A percentile compares a stretch with the other conserved stretches of the same genome.
These are phyloP conservation scores for Globisporangium alternatum DNA, from an alignment of 352 stramenopile genomes.

Conservation along the genomic window DNA sequence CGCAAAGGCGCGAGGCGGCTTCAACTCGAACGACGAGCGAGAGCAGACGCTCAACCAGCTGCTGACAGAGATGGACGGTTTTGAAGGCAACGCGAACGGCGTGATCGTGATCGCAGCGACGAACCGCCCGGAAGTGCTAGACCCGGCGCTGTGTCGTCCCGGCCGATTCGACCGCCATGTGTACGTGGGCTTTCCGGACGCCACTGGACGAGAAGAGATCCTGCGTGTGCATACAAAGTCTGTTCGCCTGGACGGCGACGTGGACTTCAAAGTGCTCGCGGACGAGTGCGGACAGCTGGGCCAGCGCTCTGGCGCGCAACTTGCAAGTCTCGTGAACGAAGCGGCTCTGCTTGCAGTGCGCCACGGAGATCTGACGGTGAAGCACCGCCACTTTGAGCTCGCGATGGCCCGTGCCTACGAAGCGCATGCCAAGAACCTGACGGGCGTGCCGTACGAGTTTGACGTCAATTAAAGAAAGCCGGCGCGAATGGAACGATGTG, in stretches of 20 bases:
- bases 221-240: constrained; percentile 63
- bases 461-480: constrained; percentile 32
- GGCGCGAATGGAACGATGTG: background rate
- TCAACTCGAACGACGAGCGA: constrained; percentile 93
- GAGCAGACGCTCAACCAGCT: constrained; percentile 96
- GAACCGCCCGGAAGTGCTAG: constrained; percentile 95
- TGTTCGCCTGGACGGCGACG: constrained; percentile 51
- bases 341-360: constrained; percentile 75
- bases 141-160: constrained; percentile 93
- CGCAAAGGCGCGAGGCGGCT: constrained; percentile 75
- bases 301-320: constrained; percentile 65
- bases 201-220: constrained; percentile 85
- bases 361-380: constrained; percentile 56
- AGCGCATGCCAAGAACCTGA: constrained; percentile 51
- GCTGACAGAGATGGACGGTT: constrained; percentile 87
- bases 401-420: constrained; percentile 73
- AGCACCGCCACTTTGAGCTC: constrained; percentile 67
- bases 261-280: constrained; percentile 50
- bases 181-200: constrained; percentile 93
- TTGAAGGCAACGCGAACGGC: constrained; percentile 87
- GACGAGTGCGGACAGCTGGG: constrained; percentile 54
- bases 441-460: constrained; percentile 52
- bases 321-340: constrained; percentile 84
- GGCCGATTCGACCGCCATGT: constrained; percentile 97
- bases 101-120: constrained; percentile 97